Evolutionary conservation across 2,329 filamentous ascomycete species (phyloP).

Genomic region (Talaromyces sp.): DNA sequence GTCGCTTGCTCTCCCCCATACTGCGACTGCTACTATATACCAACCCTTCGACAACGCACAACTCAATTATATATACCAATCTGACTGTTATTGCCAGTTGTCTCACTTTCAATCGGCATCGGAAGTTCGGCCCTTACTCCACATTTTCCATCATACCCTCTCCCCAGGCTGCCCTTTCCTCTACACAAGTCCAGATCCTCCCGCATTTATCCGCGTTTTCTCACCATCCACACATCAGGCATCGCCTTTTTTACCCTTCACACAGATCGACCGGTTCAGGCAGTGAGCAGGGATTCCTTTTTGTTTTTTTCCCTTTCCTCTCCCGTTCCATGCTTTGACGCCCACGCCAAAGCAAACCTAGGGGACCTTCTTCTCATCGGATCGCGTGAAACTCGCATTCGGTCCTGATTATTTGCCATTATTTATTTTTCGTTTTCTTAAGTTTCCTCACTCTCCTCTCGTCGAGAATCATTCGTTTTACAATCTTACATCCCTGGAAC

Average conservation of each 20-base stretch:
- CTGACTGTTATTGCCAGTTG: neutral
- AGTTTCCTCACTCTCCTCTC: neutral
- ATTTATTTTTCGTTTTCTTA: neutral
- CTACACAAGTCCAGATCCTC: neutral
- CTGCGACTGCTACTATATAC: neutral
- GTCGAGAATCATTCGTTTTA: neutral
- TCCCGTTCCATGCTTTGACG: neutral
- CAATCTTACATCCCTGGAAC: neutral
- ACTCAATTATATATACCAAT: neutral
- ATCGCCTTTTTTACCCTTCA: neutral
- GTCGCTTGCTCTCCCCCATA: slow-evolving; percentile 4
- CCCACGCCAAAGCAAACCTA: neutral
- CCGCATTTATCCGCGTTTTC: slow-evolving; percentile 10
- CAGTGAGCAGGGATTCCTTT: neutral
- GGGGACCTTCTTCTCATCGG: neutral
- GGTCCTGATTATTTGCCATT: neutral
- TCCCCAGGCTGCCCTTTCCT: neutral
- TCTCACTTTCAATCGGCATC: neutral
- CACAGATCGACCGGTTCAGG: neutral
- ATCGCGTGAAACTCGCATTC: slow-evolving; percentile 6
- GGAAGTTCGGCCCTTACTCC: neutral
- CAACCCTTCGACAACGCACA: neutral
- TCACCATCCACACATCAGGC: neutral
- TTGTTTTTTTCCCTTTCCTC: neutral
- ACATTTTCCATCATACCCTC: neutral